phyloP scores from a whole-genome alignment of 768 basidiomycete genomes.

The Mycena galericulata region DNA sequence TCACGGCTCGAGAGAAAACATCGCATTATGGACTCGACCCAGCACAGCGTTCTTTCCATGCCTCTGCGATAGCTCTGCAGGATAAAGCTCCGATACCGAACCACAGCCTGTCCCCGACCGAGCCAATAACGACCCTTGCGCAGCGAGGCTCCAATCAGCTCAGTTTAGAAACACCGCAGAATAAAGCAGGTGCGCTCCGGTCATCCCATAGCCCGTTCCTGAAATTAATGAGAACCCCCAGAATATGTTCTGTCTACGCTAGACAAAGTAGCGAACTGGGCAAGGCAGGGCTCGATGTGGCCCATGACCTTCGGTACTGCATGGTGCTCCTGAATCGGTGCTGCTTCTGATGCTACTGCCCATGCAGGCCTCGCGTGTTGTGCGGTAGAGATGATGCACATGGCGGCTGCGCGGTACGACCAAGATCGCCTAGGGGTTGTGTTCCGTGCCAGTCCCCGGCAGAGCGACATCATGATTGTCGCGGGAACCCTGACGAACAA shows the following conservation, averaged over 20 bases:
- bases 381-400: conserved; percentile 99
- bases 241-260: conserved; percentile 97
- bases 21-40: neutral
- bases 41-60: conserved; percentile 70
- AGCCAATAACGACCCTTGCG: conserved; percentile 79
- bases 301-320: conserved; percentile 92
- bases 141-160: conserved; percentile 85
- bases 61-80: conserved; percentile 56
- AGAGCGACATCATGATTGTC: conserved; percentile 99
- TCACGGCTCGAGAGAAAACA: neutral
- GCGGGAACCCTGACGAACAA: conserved; percentile 99
- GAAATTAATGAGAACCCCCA: conserved; percentile 43
- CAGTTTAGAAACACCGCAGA: conserved; percentile 89
- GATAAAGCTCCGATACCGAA: conserved; percentile 52
- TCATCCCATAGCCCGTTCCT: neutral
- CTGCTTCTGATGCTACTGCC: conserved; percentile 19
- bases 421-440: conserved; percentile 97
- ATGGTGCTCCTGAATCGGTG: neutral
- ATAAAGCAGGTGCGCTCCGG: conserved; percentile 79
- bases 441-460: conserved; percentile 98
- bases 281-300: conserved; percentile 98
- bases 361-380: conserved; percentile 97
- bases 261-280: conserved; percentile 99
- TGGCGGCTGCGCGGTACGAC: conserved; percentile 99
- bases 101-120: conserved; percentile 58